phyloP scores from a whole-genome alignment of 2,329 filamentous ascomycete species.

The Alternaria sp. region DNA sequence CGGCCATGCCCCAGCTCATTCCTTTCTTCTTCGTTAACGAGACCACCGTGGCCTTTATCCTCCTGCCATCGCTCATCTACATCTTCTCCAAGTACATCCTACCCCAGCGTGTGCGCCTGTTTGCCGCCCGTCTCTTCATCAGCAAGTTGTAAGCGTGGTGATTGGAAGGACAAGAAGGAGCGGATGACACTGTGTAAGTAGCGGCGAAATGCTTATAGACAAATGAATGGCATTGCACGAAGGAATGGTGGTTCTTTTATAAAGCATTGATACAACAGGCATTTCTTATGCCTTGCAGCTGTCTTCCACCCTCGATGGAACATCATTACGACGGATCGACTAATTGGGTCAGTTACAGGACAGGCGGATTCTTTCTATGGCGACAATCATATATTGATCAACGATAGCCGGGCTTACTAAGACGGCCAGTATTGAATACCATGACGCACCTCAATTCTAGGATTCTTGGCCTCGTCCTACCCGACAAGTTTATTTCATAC shows the following conservation, averaged over 20 bases:
- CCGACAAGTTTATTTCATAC: background rate
- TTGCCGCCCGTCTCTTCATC: slow-evolving; percentile 55
- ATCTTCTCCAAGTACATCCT: slow-evolving; percentile 56
- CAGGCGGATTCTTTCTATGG: background rate
- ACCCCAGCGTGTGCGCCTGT: slow-evolving; percentile 53
- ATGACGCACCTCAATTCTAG: background rate
- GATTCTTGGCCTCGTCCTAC: background rate
- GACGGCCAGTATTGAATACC: background rate
- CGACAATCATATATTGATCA: background rate
- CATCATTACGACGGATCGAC: background rate
- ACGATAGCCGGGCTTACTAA: background rate
- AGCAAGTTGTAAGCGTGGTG: slow-evolving; percentile 53
- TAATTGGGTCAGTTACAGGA: background rate
- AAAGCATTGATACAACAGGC: background rate
- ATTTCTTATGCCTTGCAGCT: background rate
- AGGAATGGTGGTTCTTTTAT: background rate
- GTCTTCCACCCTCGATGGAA: background rate
- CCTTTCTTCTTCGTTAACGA: slow-evolving; percentile 59
- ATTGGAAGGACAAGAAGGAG: slow-evolving; percentile 10
- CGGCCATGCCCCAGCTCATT: slow-evolving; percentile 57
- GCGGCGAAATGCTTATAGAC: slow-evolving; percentile 48
- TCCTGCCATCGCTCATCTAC: slow-evolving; percentile 55
- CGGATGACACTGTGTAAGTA: slow-evolving; percentile 45
- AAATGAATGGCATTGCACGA: slow-evolving; percentile 41
- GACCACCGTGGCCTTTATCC: slow-evolving; percentile 54